Base-by-base conservation (phyloP, 352 stramenopile species). In the Phytopythium kandeliae region DNA sequence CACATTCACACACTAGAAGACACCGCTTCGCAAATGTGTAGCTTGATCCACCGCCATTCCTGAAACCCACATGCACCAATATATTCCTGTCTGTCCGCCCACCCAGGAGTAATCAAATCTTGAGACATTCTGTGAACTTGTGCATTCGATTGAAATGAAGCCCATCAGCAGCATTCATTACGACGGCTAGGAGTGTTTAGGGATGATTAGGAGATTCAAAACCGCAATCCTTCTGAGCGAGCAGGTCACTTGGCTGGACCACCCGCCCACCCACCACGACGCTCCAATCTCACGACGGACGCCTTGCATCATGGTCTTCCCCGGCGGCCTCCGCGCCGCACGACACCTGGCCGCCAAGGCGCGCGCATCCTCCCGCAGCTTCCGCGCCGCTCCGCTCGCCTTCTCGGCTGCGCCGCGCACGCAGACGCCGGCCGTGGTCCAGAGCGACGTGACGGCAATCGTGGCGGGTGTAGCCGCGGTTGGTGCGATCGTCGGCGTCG, bases 401-500 rank as follows among this genome's bases (percentile, higher is more conserved):
- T 25, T 57, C 12, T 48, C 48, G 22, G 15, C 43, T 1, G 3
- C 46, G 11, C 36, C 48, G 2, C 26, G 44, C 13, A 26, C 37
- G 30, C 53, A 60, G 28, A 47, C 47, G 15, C 60, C 65, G 16
- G 52, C 60, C 33, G 62, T 83, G 57, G 48, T 69, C 11, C 55
- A 63, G 9, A 69, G 66, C 41, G 80, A 91, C 42, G 69, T 79
- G 35, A 86, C 80, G 21, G 74, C 69, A 25, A 61, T 92, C 36
- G 69, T 92, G 19, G 76, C 74, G 6, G 73, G 76, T 31, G 74
- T 94, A 24, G 83, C 83, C 10, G 63, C 88, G 22, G 69, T 89
- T 11, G 69, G 80, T 12, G 80, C 78, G 12, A 55, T 90, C 17
- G 51, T 88, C 5, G 78, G 80, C 15, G 78, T 94, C 0, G 83